Evolutionary conservation across 1,284 basidiomycete species (phyloP), one percentile per base, ranked within the genome.

Genomic region (Irpex sp.): DNA sequence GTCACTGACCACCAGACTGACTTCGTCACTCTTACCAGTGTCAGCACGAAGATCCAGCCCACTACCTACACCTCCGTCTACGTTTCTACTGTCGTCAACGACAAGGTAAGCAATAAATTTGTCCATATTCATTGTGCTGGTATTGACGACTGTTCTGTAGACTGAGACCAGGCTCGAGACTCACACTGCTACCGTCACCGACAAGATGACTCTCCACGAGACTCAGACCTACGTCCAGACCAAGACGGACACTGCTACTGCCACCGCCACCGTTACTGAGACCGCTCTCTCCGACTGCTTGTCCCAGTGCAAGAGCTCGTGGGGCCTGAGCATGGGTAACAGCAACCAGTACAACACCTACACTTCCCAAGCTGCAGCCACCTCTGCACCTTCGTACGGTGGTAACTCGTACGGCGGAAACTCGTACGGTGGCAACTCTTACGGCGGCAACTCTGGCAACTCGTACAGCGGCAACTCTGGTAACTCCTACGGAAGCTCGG

Each of bases 141-240:
- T 40, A 40, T 15, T 40, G 38, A 40, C 3, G 26, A 58, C 38
- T 48, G 40, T 4, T 26, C 1, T 56, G 21, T 62, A 84, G 82
- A 87, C 85, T 49, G 74, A 80, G 77, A 88, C 85, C 5, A 62
- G 85, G 61, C 74, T 82, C 68, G 77, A 83, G 70, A 87, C 85
- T 6, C 59, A 82, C 66, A 84, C 82, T 0, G 76, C 80, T 47
- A 82, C 81, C 19, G 73, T 81, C 68, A 77, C 79, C 58, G 75
- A 82, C 68, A 74, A 81, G 60, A 74, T 73, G 70, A 87, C 85
- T 5, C 71, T 77, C 66, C 67, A 73, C n/a, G 65, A 69, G 68
- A 83, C 61, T 17, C 75, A 77, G 40, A 84, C 82, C 21, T 77
- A 78, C 62, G 55, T 83, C 57, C 6, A 62, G 56, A 75, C 69